Evolutionary conservation across 2,329 filamentous ascomycete genomes (phyloP).

Genomic region (Microascus cirrosus): DNA sequence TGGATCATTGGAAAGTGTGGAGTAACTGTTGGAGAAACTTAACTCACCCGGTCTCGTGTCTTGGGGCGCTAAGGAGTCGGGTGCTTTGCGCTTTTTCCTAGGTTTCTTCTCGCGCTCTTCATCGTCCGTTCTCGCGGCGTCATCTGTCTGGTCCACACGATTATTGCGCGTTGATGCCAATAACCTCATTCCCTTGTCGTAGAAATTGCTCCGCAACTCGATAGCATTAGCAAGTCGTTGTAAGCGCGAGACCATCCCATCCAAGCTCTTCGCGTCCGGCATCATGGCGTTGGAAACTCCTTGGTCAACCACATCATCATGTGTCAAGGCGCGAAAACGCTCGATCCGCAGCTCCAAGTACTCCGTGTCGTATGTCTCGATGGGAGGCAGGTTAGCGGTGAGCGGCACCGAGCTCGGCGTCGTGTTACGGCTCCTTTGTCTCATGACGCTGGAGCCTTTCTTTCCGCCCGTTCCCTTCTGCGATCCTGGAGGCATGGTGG

Average conservation of each 20-base stretch:
- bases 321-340: slow-evolving; percentile 45
- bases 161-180: slow-evolving; percentile 56
- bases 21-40: background rate
- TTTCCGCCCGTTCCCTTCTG: slow-evolving; percentile 51
- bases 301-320: slow-evolving; percentile 61
- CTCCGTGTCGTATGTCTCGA: slow-evolving; percentile 46
- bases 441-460: slow-evolving; percentile 49
- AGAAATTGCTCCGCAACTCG: slow-evolving; percentile 54
- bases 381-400: slow-evolving; percentile 40
- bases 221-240: slow-evolving; percentile 55
- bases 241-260: slow-evolving; percentile 52
- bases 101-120: slow-evolving; percentile 37
- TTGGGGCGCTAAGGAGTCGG: slow-evolving; percentile 44
- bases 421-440: slow-evolving; percentile 66
- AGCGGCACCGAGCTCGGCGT: slow-evolving; percentile 48
- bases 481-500: slow-evolving; percentile 44
- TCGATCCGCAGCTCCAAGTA: slow-evolving; percentile 56
- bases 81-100: slow-evolving; percentile 74
- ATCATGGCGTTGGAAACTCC: slow-evolving; percentile 44
- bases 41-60: slow-evolving; percentile 28
- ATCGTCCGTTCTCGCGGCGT: slow-evolving; percentile 32
- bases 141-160: slow-evolving; percentile 39
- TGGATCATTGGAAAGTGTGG: background rate
- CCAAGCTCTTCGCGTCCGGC: slow-evolving; percentile 52
- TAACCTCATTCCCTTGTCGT: slow-evolving; percentile 63